Evolutionary conservation across 2,329 filamentous ascomycete species (phyloP).

Genomic region (Diaporthe amygdali): DNA sequence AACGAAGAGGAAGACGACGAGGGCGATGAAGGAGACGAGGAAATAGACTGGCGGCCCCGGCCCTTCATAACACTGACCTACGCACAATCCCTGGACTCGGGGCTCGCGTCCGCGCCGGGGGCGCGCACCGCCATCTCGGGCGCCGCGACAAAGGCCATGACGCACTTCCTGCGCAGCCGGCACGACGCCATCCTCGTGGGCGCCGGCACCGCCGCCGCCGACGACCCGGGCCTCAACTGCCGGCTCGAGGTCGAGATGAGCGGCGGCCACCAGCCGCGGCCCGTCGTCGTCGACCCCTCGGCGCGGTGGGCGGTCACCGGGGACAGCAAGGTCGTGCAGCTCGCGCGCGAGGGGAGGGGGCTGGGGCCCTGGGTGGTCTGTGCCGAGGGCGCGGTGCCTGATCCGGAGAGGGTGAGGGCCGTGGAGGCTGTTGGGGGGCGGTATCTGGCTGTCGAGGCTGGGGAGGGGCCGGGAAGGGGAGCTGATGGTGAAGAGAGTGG

Average conservation of each 20-base stretch:
- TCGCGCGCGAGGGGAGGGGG: constrained; percentile 69
- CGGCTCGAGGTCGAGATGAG: constrained; percentile 67
- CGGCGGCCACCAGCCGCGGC: constrained; percentile 68
- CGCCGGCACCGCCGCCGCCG: constrained; percentile 81
- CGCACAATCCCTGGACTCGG: constrained; percentile 86
- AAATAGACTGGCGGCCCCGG: constrained; percentile 25
- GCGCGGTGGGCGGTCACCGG: constrained; percentile 71
- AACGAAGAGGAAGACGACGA: not conserved
- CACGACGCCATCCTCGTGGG: constrained; percentile 89
- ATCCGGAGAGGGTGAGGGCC: constrained; percentile 42
- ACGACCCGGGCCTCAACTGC: constrained; percentile 87
- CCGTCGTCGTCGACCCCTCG: constrained; percentile 80
- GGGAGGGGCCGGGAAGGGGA: constrained; percentile 37
- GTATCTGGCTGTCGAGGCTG: constrained; percentile 50
- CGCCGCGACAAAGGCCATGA: constrained; percentile 86
- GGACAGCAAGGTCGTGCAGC: constrained; percentile 68
- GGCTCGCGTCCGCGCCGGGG: constrained; percentile 77
- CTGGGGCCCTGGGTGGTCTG: constrained; percentile 77
- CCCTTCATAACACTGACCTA: constrained; percentile 82
- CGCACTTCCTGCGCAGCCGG: constrained; percentile 82
- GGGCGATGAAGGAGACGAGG: not conserved
- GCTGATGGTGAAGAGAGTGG: constrained; percentile 31
- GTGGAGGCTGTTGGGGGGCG: constrained; percentile 58
- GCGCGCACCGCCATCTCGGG: constrained; percentile 85
- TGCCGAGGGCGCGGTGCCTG: constrained; percentile 48